Base-by-base conservation (phyloP, 2,329 filamentous ascomycete genomes). In the Fusarium sp. region DNA sequence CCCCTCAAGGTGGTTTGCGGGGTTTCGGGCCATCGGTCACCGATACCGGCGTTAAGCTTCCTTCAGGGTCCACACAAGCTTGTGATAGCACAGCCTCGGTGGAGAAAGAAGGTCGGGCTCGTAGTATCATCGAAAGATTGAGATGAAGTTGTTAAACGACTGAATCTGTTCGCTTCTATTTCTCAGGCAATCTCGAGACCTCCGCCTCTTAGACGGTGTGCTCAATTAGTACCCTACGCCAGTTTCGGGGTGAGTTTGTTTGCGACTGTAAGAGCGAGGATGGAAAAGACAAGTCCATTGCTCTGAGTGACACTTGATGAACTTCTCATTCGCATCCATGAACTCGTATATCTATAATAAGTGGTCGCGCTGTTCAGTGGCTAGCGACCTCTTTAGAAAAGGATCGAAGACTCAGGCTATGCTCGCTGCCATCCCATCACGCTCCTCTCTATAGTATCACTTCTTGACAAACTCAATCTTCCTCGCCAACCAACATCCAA, bases 21-120 rank as follows among this genome's bases (percentile, higher is more conserved):
- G 66, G 66, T 61, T 46, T 37, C 57, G 66, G 66, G 20, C 41
- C 66, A 58, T 69, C 66, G 57, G 61, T 44, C 29, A 57, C 66
- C 66, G 66, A 70, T 70, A 44, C 29, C 66, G 66, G 66, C 31
- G 9, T 43, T 16, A 24, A 61, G 42, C 43, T 49, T 29, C 20
- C 16, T 23, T 20, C 13, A 57, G 44, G 60, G 44, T 64, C 47
- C 57, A 69, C 60, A 60, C 28, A 41, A 61, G 65, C 59, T 61
- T 44, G 24, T 37, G 33, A 55, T 35, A 28, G 29, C 26, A 29
- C 23, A 52, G 15, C 35, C 9, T 52, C 37, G 20, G 20, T 4
- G 37, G 26, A 44, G n/a, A 37, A 29, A 15, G 13, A 52, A 29
- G 12, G 24, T 16, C 15, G 24, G 3, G 8, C 28, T 12, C 20